Evolutionary conservation across 495 filamentous ascomycete species (phyloP), one percentile per base, ranked within the genome.

Genomic region (Thermothielavioides terrestris): DNA sequence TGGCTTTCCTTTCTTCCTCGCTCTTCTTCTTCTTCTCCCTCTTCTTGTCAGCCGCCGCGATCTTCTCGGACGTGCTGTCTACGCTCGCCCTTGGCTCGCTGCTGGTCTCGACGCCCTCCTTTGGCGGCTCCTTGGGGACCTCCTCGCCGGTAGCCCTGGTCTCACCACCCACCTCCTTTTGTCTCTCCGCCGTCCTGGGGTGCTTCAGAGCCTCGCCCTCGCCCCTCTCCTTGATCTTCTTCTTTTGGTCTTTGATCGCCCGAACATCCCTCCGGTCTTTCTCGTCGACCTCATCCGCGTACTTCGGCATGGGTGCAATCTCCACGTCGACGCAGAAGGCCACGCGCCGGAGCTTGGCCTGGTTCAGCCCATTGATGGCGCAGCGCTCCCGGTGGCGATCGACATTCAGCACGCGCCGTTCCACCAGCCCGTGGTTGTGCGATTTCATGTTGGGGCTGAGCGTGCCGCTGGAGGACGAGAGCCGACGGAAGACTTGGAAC

Each of bases 271-370:
- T 66, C 68, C 49, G n/a, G n/a, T n/a, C n/a, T n/a, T 58, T 58
- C 3, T 50, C 54, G 4, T 22, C 42, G 0, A 46, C 15, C 21
- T 59, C 75, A 9, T 81, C 78, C 18, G 49, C 61, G 53, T 84
- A 78, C 51, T 68, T 72, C 4, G 77, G 75, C 63, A 75, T 74
- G 21, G 69, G 74, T 35, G 92, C 90, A 59, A 98, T 92, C 68
- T 98, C 92, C 11, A 98, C 92, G 64, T 98, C 92, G 4, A 98
- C 92, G 55, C 86, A 94, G 58, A 98, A 98, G 2, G 89, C 86
- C 2, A 98, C 92, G 28, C 87, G 77, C 18, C 89, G 77, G 27
- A 98, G 67, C 53, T 92, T 94, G 15, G 77, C 78, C 52, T 84
- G 82, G 50, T 91, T 81, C 18, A 98, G 67, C 53, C 92, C 89